These are phyloP conservation scores for Backusella tuberculispora DNA, from an alignment of 192 early-diverging fungal genomes.

Conservation along the genomic window DNA sequence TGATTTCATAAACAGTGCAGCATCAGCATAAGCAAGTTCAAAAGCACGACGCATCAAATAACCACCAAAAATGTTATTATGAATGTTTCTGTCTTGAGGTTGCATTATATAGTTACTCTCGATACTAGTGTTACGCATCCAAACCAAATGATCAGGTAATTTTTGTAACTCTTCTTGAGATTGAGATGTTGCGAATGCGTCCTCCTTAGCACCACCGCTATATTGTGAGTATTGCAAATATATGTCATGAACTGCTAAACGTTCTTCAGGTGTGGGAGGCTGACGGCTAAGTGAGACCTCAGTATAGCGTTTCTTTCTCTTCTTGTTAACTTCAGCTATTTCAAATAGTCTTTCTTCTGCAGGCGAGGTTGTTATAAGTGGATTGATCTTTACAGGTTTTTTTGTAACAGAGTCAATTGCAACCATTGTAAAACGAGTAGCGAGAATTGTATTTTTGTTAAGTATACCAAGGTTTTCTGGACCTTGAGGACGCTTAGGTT, in stretches of 20 bases:
- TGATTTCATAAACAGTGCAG: slow-evolving; percentile 66
- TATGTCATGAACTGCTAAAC: slow-evolving; percentile 76
- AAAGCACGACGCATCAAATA: slow-evolving; percentile 82
- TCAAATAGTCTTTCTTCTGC: slow-evolving; percentile 74
- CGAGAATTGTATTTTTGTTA: slow-evolving; percentile 59
- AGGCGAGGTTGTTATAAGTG: slow-evolving; percentile 73
- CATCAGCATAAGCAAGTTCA: slow-evolving; percentile 83
- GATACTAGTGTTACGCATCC: slow-evolving; percentile 36
- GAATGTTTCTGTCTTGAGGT: slow-evolving; percentile 84
- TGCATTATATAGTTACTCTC: slow-evolving; percentile 61
- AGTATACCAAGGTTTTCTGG: slow-evolving; percentile 25
- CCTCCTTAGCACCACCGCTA: slow-evolving; percentile 30
- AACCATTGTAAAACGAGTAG: slow-evolving; percentile 91
- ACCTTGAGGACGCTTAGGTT: background rate
- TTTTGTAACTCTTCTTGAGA: slow-evolving; percentile 18
- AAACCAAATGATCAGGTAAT: slow-evolving; percentile 28
- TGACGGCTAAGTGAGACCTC: slow-evolving; percentile 58
- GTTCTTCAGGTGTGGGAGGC: slow-evolving; percentile 82
- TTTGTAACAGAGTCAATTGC: slow-evolving; percentile 74
- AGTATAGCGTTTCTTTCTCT: slow-evolving; percentile 47
- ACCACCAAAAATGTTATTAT: slow-evolving; percentile 79
- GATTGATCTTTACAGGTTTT: slow-evolving; percentile 75
- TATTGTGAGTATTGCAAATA: slow-evolving; percentile 75
- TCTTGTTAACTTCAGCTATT: slow-evolving; percentile 65
- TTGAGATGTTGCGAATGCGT: slow-evolving; percentile 14